Conservation (phyloP, 1,284 basidiomycete genomes). For the Rhizopogon parksii region DNA sequence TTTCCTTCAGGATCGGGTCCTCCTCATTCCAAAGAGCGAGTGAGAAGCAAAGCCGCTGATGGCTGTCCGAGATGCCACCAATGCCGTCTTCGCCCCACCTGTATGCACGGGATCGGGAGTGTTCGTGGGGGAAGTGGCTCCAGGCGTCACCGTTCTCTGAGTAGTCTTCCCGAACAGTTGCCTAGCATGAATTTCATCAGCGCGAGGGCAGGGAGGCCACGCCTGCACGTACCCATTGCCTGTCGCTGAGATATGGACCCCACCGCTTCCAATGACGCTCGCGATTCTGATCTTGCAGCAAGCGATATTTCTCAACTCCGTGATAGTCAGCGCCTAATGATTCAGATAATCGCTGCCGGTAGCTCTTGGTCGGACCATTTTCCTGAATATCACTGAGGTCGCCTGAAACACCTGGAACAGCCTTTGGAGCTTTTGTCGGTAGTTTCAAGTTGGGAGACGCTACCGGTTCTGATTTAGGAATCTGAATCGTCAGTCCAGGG, state of each 20-base stretch:
- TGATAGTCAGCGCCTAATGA: constrained; percentile 54
- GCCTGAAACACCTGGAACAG: constrained; percentile 29
- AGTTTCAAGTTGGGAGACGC: constrained; percentile 21
- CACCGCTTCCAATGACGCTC: constrained; percentile 93
- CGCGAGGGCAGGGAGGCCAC: constrained; percentile 6
- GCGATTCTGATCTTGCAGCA: constrained; percentile 63
- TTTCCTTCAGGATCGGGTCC: constrained; percentile 94
- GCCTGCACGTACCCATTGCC: constrained; percentile 79
- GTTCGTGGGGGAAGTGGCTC: constrained; percentile 96
- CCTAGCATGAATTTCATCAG: constrained; percentile 40
- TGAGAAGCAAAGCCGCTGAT: constrained; percentile 86
- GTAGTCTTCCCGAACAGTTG: constrained; percentile 97
- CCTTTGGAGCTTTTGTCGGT: constrained; percentile 42
- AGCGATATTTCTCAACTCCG: constrained; percentile 63
- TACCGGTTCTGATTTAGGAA: constrained; percentile 49
- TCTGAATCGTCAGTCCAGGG: constrained; percentile 67
- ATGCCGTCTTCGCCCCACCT: constrained; percentile 99
- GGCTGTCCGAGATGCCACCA: constrained; percentile 94
- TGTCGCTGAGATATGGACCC: constrained; percentile 95
- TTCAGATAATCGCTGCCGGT: constrained; percentile 56
- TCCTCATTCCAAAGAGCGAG: constrained; percentile 93
- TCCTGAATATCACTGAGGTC: constrained; percentile 20
- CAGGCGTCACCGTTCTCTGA: constrained; percentile 95
- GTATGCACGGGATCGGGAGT: constrained; percentile 90
- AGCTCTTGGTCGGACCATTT: constrained; percentile 28